These are phyloP conservation scores for Talaromyces marneffei DNA, from an alignment of 2,329 filamentous ascomycete genomes.

Conservation along the genomic window DNA sequence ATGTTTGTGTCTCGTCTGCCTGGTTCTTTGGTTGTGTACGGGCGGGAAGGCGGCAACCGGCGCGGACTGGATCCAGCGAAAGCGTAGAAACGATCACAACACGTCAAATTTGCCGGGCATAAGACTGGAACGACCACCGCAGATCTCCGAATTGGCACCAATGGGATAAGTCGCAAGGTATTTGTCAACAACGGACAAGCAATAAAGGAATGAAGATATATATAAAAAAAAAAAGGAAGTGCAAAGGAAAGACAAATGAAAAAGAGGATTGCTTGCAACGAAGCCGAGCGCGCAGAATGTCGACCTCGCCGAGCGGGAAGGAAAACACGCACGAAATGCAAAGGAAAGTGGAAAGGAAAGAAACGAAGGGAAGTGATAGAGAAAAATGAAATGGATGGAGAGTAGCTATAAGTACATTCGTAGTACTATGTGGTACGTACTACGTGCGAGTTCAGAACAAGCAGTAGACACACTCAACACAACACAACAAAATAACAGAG, in stretches of 20 bases:
- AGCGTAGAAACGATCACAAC: constrained; percentile 8
- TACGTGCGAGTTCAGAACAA: constrained; percentile 1
- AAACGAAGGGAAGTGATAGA: constrained; percentile 21
- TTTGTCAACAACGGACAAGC: not conserved
- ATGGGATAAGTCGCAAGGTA: not conserved
- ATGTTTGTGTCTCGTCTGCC: constrained; percentile 4
- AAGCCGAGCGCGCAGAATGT: constrained; percentile 13
- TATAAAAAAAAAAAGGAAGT: not conserved
- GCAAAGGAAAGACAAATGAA: constrained; percentile 14
- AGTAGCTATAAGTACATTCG: constrained; percentile 6
- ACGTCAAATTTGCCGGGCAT: constrained; percentile 2
- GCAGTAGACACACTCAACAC: not conserved
- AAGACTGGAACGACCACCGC: not conserved
- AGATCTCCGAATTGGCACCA: not conserved
- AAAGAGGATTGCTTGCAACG: constrained; percentile 11
- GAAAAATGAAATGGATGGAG: constrained; percentile 19
- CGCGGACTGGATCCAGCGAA: constrained; percentile 9
- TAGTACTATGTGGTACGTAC: constrained; percentile 3
- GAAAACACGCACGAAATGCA: constrained; percentile 26
- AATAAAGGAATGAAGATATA: not conserved
- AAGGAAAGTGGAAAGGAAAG: constrained; percentile 24
- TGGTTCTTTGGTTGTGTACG: not conserved
- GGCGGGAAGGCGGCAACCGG: constrained; percentile 11
- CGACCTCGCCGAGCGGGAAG: constrained; percentile 28
- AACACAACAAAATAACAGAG: not conserved